Evolutionary conservation across 2,329 filamentous ascomycete genomes (phyloP).

Genomic region (Penicillium sclerotigenum): DNA sequence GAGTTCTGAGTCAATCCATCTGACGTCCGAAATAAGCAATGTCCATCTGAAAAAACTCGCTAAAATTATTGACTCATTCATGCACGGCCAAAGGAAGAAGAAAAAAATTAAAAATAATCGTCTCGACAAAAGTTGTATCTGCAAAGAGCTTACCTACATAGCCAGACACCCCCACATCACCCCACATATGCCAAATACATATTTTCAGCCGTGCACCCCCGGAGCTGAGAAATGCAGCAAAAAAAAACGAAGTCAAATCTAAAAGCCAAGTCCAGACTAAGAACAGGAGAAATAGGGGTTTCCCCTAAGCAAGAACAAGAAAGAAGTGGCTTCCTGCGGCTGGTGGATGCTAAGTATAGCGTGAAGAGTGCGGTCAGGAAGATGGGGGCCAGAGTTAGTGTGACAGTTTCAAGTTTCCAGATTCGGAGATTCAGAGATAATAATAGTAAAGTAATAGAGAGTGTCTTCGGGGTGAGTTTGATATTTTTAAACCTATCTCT

Average conservation of each 20-base stretch:
- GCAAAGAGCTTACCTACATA: not conserved
- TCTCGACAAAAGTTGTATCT: not conserved
- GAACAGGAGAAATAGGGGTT: too few relatives aligned
- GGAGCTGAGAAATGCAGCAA: not conserved
- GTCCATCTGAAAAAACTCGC: not conserved
- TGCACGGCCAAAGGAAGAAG: not conserved
- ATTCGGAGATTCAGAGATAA: not conserved
- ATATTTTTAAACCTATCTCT: not conserved
- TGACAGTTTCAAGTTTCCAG: conserved; percentile 1
- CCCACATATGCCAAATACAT: not conserved
- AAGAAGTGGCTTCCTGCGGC: not conserved
- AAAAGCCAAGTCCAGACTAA: not conserved
- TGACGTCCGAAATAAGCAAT: not conserved
- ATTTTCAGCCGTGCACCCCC: not conserved
- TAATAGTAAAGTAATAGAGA: not conserved
- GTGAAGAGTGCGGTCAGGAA: not conserved
- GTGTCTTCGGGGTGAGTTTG: not conserved
- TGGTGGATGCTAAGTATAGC: conserved; percentile 6
- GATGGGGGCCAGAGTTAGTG: conserved; percentile 4
- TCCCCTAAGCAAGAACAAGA: not conserved
- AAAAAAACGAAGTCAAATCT: not conserved
- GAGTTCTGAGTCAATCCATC: not conserved
- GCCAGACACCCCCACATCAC: too few relatives aligned
- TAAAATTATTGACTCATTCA: not conserved
- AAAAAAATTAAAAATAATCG: not conserved